Base-by-base conservation (phyloP, 768 basidiomycete species). In the Agaricus sinodeliciosus region DNA sequence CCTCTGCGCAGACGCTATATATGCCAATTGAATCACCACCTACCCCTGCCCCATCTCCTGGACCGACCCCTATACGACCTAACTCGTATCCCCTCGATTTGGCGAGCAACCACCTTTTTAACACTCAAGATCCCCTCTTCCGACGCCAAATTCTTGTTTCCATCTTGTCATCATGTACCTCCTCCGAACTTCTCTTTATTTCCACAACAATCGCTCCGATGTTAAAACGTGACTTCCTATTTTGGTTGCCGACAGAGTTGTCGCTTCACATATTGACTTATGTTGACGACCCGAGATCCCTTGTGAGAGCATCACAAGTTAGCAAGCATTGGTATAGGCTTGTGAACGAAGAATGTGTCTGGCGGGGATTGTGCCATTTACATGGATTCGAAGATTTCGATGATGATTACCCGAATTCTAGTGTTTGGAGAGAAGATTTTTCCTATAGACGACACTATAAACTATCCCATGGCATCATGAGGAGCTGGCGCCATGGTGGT, bases 401-500 rank as follows among this genome's bases (percentile, higher is more conserved):
- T 44, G 59, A 60, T 27, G 51, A 62, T 28, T 53, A 25, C 7
- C 42, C 43, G 37, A 43, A 28, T 28, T 28, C 45, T 34, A 18
- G 31, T 36, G 37, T 19, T 28, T 46, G 16, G 40, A 47, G 39
- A n/a, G 40, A 37, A 2, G 41, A 45, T n/a, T 79, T 81, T 57
- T 85, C 84, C 0, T 90, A 84, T 68, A 78, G 80, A 54, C 68
- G 70, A 50, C 79, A 87, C 62, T 95, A 92, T 72, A 85, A 82
- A 62, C 65, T 74, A 22, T 83, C 85, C 9, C 90, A 87, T 62
- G 72, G 79, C 12, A 87, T 85, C 27, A 80, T 87, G 67, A 79
- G 80, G 36, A 87, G 89, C 59, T 94, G 93, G 90, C 77, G 86
- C 12, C 73, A 76, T 31, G 87, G 87, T 1, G 91, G 91, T 1